Base-by-base conservation (phyloP, 1,139 yeast species). In the Arxiozyma slooffiae region DNA sequence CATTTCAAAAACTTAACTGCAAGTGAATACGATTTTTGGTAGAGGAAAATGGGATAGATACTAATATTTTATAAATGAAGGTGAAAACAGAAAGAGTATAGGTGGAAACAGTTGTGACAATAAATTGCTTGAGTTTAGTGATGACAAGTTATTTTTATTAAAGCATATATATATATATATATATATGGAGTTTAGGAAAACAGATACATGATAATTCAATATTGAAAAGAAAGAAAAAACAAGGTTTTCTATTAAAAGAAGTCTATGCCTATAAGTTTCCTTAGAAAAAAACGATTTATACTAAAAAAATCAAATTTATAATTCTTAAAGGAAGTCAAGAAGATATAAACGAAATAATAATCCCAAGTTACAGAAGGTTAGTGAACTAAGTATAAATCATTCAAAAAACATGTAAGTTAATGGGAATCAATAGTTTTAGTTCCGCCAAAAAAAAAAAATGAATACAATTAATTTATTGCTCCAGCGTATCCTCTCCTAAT, bases 21-120 rank as follows among this genome's bases (percentile, higher is more conserved):
- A n/a, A 17, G 30, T 42, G 45, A 20, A 38, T 30, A 20, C 42
- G 1, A 59, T 54, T 36, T 82, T 79, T 61, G 90, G 89, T 1
- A 70, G 90, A 54, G 74, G 79, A 54, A 75, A 80, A 11, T 85
- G 94, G 94, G 79, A 85, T 57, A 74, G 77, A 36, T 83, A 81
- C 17, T 84, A 79, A 30, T 83, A 82, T 57, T 80, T 77, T 1
- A 17, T 14, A 21, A 62, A 72, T 47, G 30, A 50, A 49, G 4
- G 38, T 42, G 14, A 16, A 41, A 14, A 6, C 14, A 21, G 41
- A 50, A 40, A 55, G n/a, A n/a, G n/a, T 43, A 26, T 49, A 44
- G 14, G 48, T 56, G n/a, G 51, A 52, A 14, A 49, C 48, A 24
- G 49, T 48, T 17, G 47, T 55, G 18, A 45, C 57, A 18, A 52